These are phyloP conservation scores for Striga asiatica DNA, from an alignment of 257 asterid genomes.

Conservation along the genomic window DNA sequence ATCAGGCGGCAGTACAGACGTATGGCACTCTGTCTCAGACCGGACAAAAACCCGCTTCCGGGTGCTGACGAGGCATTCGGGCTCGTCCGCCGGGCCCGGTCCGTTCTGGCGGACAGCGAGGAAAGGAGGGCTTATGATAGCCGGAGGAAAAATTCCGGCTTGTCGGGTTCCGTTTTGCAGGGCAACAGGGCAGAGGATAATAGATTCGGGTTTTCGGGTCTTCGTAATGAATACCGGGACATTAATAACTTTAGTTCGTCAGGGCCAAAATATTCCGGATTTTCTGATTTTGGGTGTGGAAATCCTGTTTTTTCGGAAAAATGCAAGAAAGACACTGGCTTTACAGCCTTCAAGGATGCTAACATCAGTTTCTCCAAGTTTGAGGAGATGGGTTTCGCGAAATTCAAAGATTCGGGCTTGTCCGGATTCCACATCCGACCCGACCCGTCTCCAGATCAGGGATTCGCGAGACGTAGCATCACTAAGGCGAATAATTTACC, in stretches of 20 bases:
- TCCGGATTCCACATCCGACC: not conserved
- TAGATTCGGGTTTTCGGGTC: no score
- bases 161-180: no score
- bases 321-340: not conserved
- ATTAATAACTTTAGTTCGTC: no score
- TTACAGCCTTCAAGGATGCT: not conserved
- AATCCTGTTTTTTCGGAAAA: not conserved
- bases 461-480: not conserved
- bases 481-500: no score
- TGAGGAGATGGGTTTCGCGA: not conserved
- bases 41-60: slow-evolving; percentile 42
- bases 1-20: slow-evolving; percentile 33
- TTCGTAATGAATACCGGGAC: no score
- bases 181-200: no score
- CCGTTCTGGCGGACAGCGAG: slow-evolving; percentile 26
- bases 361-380: not conserved
- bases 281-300: no score
- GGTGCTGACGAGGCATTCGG: slow-evolving; percentile 59
- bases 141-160: not conserved
- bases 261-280: no score
- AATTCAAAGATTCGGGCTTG: not conserved
- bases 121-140: slow-evolving; percentile 11
- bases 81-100: slow-evolving; percentile 36
- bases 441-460: not conserved
- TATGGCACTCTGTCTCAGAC: slow-evolving; percentile 50